Conservation (phyloP, 2,329 filamentous ascomycete genomes). For the Zymoseptoria pseudotritici region DNA sequence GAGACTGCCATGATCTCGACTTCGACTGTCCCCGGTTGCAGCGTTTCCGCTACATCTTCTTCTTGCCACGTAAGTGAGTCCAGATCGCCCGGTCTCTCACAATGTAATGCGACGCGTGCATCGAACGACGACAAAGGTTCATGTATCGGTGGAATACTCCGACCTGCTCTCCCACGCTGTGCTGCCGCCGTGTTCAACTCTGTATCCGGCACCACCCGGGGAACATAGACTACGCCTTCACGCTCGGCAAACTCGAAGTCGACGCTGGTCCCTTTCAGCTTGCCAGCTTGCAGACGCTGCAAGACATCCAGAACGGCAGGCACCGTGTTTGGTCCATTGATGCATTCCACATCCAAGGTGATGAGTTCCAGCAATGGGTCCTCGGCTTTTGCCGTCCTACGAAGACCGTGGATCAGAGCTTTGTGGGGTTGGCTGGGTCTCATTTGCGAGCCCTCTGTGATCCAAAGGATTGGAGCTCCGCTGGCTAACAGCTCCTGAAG, state of each 20-base stretch:
- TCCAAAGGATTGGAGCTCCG: no score
- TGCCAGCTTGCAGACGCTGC: background rate
- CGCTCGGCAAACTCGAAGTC: constrained; percentile 1
- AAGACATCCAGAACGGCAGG: background rate
- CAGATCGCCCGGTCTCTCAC: no score
- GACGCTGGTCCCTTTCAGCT: background rate
- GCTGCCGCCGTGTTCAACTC: background rate
- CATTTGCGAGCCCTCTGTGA: background rate
- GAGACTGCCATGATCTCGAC: no score
- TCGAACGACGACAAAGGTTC: no score
- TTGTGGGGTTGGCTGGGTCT: background rate
- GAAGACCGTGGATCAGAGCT: background rate
- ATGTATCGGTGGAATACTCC: no score
- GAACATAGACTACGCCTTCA: background rate
- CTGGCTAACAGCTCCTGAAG: no score
- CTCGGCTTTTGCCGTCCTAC: background rate
- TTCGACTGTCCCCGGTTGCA: no score
- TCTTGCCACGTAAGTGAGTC: no score
- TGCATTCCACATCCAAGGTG: background rate
- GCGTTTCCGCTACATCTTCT: no score
- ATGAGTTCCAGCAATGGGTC: background rate
- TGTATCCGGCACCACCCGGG: background rate
- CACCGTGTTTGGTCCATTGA: background rate
- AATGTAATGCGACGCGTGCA: no score
- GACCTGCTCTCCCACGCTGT: constrained; percentile 6